These are phyloP conservation scores for Lodderomyces parapsilosis DNA, from an alignment of 1,139 yeast species.

Conservation along the genomic window DNA sequence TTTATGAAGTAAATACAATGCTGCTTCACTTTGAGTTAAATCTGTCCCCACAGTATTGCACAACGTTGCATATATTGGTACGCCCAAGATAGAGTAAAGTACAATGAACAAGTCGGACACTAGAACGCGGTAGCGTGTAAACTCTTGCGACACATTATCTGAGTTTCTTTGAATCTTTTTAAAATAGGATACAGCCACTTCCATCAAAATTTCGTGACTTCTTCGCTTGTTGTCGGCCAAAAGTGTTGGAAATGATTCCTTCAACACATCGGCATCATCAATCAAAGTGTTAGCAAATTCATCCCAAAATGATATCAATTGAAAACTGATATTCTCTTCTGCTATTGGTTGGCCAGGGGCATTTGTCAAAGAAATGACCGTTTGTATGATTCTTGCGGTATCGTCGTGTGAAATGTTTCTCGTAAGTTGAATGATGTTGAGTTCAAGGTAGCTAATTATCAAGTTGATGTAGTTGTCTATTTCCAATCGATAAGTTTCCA, in stretches of 20 bases:
- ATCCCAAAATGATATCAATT: conserved; percentile 78
- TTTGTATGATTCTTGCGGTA: conserved; percentile 41
- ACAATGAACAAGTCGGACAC: conserved; percentile 75
- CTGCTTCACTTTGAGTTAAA: conserved; percentile 57
- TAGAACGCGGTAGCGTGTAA: conserved; percentile 65
- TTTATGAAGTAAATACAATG: conserved; percentile 60
- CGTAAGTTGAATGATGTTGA: conserved; percentile 51
- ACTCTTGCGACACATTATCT: conserved; percentile 36
- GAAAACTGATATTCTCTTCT: conserved; percentile 69
- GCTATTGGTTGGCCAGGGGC: conserved; percentile 60
- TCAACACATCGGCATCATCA: conserved; percentile 51
- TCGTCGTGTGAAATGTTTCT: conserved; percentile 41
- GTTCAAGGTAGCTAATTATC: conserved; percentile 51
- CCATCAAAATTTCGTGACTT: conserved; percentile 38
- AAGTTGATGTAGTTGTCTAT: conserved; percentile 51
- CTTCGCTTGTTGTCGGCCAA: conserved; percentile 19
- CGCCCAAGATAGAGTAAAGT: conserved; percentile 63
- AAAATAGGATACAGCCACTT: conserved; percentile 62
- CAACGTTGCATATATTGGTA: conserved; percentile 52
- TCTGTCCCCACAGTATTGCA: conserved; percentile 35
- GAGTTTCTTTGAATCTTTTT: conserved; percentile 45
- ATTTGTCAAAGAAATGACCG: conserved; percentile 57
- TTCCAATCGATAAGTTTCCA: conserved; percentile 41
- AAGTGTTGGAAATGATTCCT: conserved; percentile 26
- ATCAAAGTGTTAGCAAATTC: conserved; percentile 63